Evolutionary conservation across 768 basidiomycete species (phyloP), one percentile per base, ranked within the genome.

Genomic region (Suillus fuscotomentosus): DNA sequence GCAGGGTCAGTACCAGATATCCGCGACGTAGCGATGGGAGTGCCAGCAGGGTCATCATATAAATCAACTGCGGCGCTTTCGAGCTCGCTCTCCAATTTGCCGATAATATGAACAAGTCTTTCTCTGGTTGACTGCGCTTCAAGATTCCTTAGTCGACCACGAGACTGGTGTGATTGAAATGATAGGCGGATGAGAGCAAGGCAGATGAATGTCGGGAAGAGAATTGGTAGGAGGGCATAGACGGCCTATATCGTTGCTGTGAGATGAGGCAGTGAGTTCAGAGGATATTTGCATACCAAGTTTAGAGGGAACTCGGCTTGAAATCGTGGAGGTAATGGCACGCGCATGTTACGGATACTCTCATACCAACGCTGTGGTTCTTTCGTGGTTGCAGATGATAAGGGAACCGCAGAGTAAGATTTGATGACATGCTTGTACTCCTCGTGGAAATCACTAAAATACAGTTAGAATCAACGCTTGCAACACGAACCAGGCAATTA

Each of bases 231-330:
- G 20, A 85, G 63, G 1, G 78, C 62, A 67, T 86, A 86, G 4
- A 89, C 57, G 14, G 85, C 62, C 88, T 90, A 66, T 14, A 39
- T n/a, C 43, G 1, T 42, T 27, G 39, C 17, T 59, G 20, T 57
- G 38, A 57, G 6, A 60, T 54, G 6, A 56, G 42, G 24, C 13
- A 11, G 27, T 39, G 1, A 60, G 22, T n/a, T 60, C 17, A 61
- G 38, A 42, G 15, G 24, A 36, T 43, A 47, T 13, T 3, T 9
- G 76, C 88, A 63, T 68, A 94, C 89, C 20, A 94, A 60, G 70
- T 93, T 95, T 61, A 86, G 75, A 3, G 92, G 93, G 66, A 92
- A 92, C 1, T 75, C 72, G 43, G 84, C 77, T 65, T 87, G 85
- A 0, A 90, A 77, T 43, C 74, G 72, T 2, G 91, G 88, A 0